phyloP scores from a whole-genome alignment of 2,329 filamentous ascomycete species.

The Pseudogymnoascus sp. region DNA sequence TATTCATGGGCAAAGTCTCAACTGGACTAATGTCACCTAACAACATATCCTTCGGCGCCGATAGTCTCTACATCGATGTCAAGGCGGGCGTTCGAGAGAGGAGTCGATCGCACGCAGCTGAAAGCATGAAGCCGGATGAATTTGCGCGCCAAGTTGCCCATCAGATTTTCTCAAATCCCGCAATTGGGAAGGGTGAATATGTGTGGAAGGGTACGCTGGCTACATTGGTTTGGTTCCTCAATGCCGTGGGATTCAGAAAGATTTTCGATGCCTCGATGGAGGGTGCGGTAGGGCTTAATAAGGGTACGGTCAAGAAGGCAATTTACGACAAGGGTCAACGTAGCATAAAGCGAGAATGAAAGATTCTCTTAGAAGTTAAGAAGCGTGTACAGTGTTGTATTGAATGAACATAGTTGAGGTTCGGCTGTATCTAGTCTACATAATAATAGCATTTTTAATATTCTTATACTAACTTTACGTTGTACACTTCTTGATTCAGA shows the following conservation, averaged over 20 bases:
- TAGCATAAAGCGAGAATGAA: conserved; percentile 6
- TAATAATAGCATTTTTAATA: neutral
- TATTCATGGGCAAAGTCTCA: conserved; percentile 14
- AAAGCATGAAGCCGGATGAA: conserved; percentile 15
- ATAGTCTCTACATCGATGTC: neutral
- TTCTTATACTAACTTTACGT: neutral
- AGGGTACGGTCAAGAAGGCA: conserved; percentile 4
- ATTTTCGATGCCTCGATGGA: conserved; percentile 9
- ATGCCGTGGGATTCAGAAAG: conserved; percentile 12
- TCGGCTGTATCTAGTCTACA: neutral
- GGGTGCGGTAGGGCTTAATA: conserved; percentile 5
- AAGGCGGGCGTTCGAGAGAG: neutral
- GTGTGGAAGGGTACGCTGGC: conserved; percentile 12
- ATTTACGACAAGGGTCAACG: conserved; percentile 11
- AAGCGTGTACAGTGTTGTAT: neutral
- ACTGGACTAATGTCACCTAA: conserved; percentile 8
- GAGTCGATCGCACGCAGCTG: conserved; percentile 6
- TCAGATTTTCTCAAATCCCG: conserved; percentile 12
- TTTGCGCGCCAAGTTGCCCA: conserved; percentile 19
- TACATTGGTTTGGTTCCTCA: conserved; percentile 10
- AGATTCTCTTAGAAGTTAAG: neutral
- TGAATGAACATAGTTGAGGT: neutral
- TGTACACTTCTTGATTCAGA: neutral
- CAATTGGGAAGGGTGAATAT: conserved; percentile 10
- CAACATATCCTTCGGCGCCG: neutral